These are phyloP conservation scores for Chaetothyriales sp. DNA, from an alignment of 2,329 filamentous ascomycete species.

Conservation along the genomic window DNA sequence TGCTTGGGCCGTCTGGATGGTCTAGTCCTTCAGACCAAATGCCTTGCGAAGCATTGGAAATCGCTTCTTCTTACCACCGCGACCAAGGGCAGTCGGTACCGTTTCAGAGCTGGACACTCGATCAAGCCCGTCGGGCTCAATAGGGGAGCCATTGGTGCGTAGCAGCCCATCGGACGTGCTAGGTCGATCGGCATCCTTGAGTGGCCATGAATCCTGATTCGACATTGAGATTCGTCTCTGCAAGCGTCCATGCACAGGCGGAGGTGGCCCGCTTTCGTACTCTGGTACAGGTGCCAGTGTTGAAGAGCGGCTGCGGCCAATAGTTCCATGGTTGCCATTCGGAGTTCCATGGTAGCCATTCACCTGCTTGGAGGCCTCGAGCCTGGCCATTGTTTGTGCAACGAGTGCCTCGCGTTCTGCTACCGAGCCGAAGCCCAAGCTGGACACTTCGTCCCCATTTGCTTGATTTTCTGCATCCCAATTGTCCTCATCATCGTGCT, in stretches of 20 bases:
- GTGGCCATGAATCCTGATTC: slow-evolving; percentile 34
- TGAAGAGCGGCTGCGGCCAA: not conserved
- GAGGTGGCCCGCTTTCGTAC: slow-evolving; percentile 11
- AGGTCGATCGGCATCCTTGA: slow-evolving; percentile 19
- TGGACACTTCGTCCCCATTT: slow-evolving; percentile 38
- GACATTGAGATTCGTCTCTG: slow-evolving; percentile 33
- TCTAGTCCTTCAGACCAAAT: slow-evolving; percentile 26
- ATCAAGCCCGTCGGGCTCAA: not conserved
- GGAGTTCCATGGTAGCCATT: not conserved
- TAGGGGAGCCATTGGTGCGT: slow-evolving; percentile 6
- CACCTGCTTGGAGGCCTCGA: slow-evolving; percentile 14
- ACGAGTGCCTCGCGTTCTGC: slow-evolving; percentile 48
- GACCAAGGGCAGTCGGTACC: slow-evolving; percentile 10
- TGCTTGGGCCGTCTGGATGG: not conserved
- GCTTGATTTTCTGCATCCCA: slow-evolving; percentile 28
- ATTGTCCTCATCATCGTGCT: slow-evolving; percentile 19
- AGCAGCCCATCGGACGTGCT: slow-evolving; percentile 17
- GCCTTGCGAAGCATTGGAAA: slow-evolving; percentile 31
- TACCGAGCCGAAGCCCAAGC: slow-evolving; percentile 28
- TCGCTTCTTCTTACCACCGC: slow-evolving; percentile 30
- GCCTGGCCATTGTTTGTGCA: slow-evolving; percentile 42
- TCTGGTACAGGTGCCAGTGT: not conserved
- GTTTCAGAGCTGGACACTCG: not conserved
- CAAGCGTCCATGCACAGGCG: slow-evolving; percentile 25
- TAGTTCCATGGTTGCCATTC: not conserved